A percentile compares a stretch with the other conserved stretches of the same genome.
Evolutionary conservation across 192 early-diverging fungal genomes (phyloP).

Genomic region (Funneliformis geosporum): DNA sequence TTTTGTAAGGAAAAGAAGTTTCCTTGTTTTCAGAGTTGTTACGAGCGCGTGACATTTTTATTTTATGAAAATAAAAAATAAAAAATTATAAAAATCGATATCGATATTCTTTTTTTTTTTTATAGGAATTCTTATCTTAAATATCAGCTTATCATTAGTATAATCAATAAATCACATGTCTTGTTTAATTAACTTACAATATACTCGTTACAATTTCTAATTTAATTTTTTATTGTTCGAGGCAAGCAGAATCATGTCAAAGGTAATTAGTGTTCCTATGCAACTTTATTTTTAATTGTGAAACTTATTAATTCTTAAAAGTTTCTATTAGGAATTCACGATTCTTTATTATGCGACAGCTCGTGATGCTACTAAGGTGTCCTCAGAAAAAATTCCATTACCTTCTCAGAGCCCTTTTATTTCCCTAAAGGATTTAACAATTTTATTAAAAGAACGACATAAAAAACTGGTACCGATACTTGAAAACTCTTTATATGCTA

Average conservation of each 20-base stretch:
- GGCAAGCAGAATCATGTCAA: not conserved
- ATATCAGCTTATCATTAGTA: no score
- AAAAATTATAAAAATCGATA: no score
- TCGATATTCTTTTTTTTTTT: no score
- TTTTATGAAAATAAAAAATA: no score
- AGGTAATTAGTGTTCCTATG: not conserved
- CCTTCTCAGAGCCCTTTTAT: slow-evolving; percentile 29
- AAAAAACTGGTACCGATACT: slow-evolving; percentile 42
- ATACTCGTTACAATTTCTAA: no score
- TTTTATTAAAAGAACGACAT: slow-evolving; percentile 34
- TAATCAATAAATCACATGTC: no score
- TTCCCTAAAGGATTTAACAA: slow-evolving; percentile 21
- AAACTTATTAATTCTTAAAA: not conserved
- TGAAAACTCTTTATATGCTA: slow-evolving; percentile 53
- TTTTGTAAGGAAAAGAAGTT: no score
- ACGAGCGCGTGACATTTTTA: no score
- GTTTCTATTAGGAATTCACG: slow-evolving; percentile 35
- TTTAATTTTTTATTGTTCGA: no score
- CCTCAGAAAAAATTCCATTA: slow-evolving; percentile 48
- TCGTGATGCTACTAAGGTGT: slow-evolving; percentile 47
- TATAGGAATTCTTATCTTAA: no score
- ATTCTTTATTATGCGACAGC: slow-evolving; percentile 66
- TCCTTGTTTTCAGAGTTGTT: no score
- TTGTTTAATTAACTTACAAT: no score
- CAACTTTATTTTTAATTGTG: not conserved